Base-by-base conservation (phyloP, 495 filamentous ascomycete genomes). In the Tuber melanosporum region DNA sequence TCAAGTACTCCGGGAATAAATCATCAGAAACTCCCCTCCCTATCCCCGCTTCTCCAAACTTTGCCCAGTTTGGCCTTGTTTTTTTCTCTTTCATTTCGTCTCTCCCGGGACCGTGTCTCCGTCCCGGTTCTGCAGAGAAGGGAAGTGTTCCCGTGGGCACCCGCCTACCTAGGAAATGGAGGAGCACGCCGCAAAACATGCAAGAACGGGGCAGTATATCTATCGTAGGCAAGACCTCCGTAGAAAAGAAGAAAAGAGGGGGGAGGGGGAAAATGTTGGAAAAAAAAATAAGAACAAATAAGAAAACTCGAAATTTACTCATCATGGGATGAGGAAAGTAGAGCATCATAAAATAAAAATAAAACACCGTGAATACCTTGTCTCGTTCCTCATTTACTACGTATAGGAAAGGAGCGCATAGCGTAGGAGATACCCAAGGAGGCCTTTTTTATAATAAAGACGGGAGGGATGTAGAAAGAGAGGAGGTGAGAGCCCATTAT, bases 1-100 rank as follows among this genome's bases (percentile, higher is more conserved):
- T 26, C 52, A 62, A 62, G 52, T 62, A 62, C 52, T 62, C 22
- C 52, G n/a, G 52, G 26, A 62, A 62, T 62, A 62, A 62, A 62
- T 62, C 20, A 49, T 49, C n/a, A 62, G 52, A 62, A 62, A 62
- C 52, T 62, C 52, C 52, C 52, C n/a, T 62, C n/a, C 52, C n/a
- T 62, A n/a, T 19, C 52, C 52, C 52, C 52, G n/a, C 52, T 62
- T 32, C 52, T 32, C 22, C n/a, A 14, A 62, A 26, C 26, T 36
- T 66, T 32, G 19, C 47, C 8, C 6, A 52, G 47, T 52, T 52
- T 41, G 39, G 3, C 17, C 14, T 66, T 17, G 32, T 66, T 15
- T 36, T 6, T 17, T 32, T 66, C 32, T 19, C 1, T 17, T 66
- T 26, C 10, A 3, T 62, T 26, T 26, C 32, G 32, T 1, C 32